phyloP scores from a whole-genome alignment of 176 grass and related monocot species.

The Themeda triandra region DNA sequence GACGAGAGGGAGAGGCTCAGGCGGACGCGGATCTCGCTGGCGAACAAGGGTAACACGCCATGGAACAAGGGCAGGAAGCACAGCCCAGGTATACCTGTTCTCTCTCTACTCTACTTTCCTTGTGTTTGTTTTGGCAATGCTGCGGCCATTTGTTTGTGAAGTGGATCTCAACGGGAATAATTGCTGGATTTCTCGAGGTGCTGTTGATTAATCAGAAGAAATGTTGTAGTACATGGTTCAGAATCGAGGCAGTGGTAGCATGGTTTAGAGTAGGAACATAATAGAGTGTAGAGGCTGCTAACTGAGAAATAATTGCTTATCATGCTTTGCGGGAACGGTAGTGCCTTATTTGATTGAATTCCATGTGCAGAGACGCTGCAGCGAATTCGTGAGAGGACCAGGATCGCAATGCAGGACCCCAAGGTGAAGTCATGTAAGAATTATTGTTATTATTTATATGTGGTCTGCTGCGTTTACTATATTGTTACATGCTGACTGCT shows the following conservation, averaged over 20 bases:
- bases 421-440: slow-evolving; percentile 99
- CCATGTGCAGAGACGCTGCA: slow-evolving; percentile 72
- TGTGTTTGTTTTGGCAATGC: neutral
- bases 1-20: slow-evolving; percentile 72
- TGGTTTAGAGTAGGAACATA: neutral
- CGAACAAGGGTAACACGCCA: slow-evolving; percentile 89
- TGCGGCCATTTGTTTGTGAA: neutral
- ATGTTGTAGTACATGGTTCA: neutral
- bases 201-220: neutral
- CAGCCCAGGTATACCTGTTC: slow-evolving; percentile 48
- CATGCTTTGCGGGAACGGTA: neutral
- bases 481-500: neutral
- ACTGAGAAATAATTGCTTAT: neutral
- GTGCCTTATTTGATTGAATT: slow-evolving; percentile 23
- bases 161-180: neutral
- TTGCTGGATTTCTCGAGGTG: neutral
- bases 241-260: neutral
- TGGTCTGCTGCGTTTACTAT: neutral
- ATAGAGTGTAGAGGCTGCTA: neutral
- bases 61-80: slow-evolving; percentile 98
- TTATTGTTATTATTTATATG: slow-evolving; percentile 35
- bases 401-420: slow-evolving; percentile 98
- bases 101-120: neutral
- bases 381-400: slow-evolving; percentile 80
- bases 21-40: slow-evolving; percentile 73